phyloP scores from a whole-genome alignment of 2,329 filamentous ascomycete species.

The Metarhizium anisopliae region DNA sequence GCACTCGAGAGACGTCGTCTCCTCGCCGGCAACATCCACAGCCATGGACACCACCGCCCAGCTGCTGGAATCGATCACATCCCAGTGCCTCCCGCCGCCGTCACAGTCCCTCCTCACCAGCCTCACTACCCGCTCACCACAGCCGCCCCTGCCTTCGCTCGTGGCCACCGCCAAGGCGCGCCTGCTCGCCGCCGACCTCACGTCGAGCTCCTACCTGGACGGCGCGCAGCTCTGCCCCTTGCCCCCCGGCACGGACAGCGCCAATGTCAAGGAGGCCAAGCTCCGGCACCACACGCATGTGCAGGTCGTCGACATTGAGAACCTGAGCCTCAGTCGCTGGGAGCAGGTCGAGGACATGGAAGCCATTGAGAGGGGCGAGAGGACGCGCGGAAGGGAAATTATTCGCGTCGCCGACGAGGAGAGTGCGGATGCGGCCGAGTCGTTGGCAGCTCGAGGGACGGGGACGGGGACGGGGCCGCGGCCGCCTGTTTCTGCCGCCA shows the following conservation, averaged over 20 bases:
- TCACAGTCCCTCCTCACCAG: constrained; percentile 52
- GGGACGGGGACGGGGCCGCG: neutral
- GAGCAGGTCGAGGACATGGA: constrained; percentile 80
- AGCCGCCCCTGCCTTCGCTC: constrained; percentile 59
- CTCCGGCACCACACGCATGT: constrained; percentile 59
- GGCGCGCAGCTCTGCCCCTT: constrained; percentile 28
- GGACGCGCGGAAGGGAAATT: constrained; percentile 68
- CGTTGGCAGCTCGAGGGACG: constrained; percentile 31
- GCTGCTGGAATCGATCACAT: constrained; percentile 34
- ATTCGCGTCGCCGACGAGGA: constrained; percentile 50
- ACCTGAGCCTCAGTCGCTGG: constrained; percentile 72
- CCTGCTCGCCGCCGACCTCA: constrained; percentile 70
- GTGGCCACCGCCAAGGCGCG: constrained; percentile 74
- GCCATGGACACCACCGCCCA: constrained; percentile 7
- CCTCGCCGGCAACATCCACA: neutral
- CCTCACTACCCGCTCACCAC: constrained; percentile 48
- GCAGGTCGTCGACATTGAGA: constrained; percentile 80
- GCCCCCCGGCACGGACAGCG: constrained; percentile 46
- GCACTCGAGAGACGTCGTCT: too few species aligned
- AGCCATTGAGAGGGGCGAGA: constrained; percentile 62
- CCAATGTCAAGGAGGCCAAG: constrained; percentile 42
- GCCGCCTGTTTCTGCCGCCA: constrained; percentile 9
- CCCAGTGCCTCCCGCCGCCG: constrained; percentile 44
- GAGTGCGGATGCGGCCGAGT: constrained; percentile 29
- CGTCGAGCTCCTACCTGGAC: constrained; percentile 37